Evolutionary conservation across 805 yeast species (phyloP).

Genomic region (Wickerhamiella occidentalis): DNA sequence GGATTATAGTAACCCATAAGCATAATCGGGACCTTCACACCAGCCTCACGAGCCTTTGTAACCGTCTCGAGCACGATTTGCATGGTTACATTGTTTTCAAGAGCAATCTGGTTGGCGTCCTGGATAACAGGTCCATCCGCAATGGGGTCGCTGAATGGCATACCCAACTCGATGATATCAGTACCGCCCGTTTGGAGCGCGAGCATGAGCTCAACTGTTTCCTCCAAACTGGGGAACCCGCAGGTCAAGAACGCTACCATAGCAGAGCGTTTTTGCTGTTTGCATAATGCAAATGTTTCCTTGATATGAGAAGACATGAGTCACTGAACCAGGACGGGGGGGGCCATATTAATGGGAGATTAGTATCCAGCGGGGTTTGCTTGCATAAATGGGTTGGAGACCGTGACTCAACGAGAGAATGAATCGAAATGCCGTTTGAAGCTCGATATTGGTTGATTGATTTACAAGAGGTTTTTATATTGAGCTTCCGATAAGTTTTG

Average conservation of each 20-base stretch:
- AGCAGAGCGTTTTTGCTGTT: constrained; percentile 63
- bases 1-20: constrained; percentile 99
- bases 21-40: constrained; percentile 79
- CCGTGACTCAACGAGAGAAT: not conserved
- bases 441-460: too few species aligned
- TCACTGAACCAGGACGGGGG: not conserved
- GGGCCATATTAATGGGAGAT: too few species aligned
- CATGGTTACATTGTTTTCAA: constrained; percentile 71
- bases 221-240: constrained; percentile 80
- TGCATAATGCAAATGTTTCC: constrained; percentile 50
- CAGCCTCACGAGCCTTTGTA: constrained; percentile 59
- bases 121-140: constrained; percentile 99
- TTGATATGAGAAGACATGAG: constrained; percentile 44
- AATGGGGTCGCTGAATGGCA: constrained; percentile 96
- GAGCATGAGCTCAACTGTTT: constrained; percentile 72
- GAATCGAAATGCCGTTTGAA: not conserved
- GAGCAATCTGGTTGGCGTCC: constrained; percentile 63
- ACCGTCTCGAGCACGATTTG: constrained; percentile 58
- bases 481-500: not conserved
- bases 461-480: too few species aligned
- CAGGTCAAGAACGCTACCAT: constrained; percentile 88
- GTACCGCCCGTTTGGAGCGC: constrained; percentile 94
- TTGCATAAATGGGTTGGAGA: not conserved
- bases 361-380: not conserved
- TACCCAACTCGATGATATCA: constrained; percentile 86